A percentile compares a stretch with the other conserved stretches of the same genome.
Conservation (phyloP, 2,329 filamentous ascomycete genomes). For the Phialophora chinensis region DNA sequence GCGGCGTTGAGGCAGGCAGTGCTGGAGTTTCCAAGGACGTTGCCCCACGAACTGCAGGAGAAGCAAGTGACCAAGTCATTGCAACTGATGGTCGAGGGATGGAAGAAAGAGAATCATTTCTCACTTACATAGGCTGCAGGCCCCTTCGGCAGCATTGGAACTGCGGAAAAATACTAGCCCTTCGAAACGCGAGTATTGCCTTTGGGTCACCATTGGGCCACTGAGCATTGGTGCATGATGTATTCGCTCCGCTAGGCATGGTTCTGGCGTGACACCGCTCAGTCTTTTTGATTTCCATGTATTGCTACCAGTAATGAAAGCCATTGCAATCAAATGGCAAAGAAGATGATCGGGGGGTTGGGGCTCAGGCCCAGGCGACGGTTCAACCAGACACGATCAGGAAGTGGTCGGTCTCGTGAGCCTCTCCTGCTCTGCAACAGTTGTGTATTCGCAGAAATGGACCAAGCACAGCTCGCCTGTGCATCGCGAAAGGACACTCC, state of each 20-base stretch:
- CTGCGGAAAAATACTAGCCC: not conserved
- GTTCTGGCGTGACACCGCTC: not conserved
- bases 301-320: not conserved
- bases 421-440: too few relatives aligned
- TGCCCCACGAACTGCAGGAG: constrained; percentile 44
- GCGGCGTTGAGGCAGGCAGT: constrained; percentile 73
- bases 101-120: constrained; percentile 41
- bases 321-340: not conserved
- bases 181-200: not conserved
- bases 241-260: not conserved
- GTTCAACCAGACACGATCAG: too few relatives aligned
- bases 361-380: not conserved
- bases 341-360: not conserved
- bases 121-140: constrained; percentile 12
- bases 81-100: constrained; percentile 45
- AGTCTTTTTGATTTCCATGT: not conserved
- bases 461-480: too few relatives aligned
- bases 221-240: not conserved
- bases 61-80: constrained; percentile 31
- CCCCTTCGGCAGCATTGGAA: not conserved
- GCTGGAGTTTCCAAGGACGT: constrained; percentile 69
- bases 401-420: too few relatives aligned
- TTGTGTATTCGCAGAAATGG: too few relatives aligned
- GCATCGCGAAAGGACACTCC: too few relatives aligned
- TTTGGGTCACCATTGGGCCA: not conserved